phyloP scores from a whole-genome alignment of 2,329 filamentous ascomycete genomes.

The Fusarium burgessii region DNA sequence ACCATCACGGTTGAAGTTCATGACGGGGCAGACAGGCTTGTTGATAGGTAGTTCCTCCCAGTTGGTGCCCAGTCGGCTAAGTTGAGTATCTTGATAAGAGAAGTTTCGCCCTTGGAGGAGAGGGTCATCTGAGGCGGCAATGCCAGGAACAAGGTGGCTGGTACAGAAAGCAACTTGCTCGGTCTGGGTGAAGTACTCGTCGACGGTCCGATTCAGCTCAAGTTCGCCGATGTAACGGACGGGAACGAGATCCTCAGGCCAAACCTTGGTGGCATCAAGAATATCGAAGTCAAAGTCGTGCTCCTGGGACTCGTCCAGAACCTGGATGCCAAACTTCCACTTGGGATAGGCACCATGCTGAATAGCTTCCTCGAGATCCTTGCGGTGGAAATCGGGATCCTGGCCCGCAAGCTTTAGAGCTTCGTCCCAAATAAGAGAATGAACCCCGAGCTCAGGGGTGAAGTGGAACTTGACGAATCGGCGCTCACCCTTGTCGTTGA shows the following conservation, averaged over 20 bases:
- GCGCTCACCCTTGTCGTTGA: conserved; percentile 75
- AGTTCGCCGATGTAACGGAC: conserved; percentile 83
- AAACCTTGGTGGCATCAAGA: conserved; percentile 86
- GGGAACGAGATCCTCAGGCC: conserved; percentile 82
- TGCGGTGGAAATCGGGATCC: conserved; percentile 85
- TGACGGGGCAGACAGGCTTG: conserved; percentile 77
- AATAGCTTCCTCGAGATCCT: conserved; percentile 81
- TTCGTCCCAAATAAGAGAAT: conserved; percentile 84
- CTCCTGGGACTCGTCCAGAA: conserved; percentile 76
- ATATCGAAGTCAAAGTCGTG: conserved; percentile 88
- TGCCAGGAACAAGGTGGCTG: conserved; percentile 80
- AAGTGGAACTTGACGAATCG: conserved; percentile 84
- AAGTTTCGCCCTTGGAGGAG: conserved; percentile 80
- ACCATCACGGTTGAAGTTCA: conserved; percentile 83
- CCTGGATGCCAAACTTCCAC: conserved; percentile 87
- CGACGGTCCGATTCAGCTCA: conserved; percentile 81
- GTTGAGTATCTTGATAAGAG: conserved; percentile 75
- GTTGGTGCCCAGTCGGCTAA: conserved; percentile 77
- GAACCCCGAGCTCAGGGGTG: conserved; percentile 79
- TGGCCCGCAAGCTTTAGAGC: conserved; percentile 79
- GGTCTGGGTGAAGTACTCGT: conserved; percentile 85
- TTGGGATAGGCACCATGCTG: conserved; percentile 76
- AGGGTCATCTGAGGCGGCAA: conserved; percentile 82
- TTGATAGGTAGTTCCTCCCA: conserved; percentile 85
- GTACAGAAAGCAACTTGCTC: conserved; percentile 89